Evolutionary conservation across 805 yeast species (phyloP), one percentile per base, ranked within the genome.

Genomic region (Isabelozyma rhagii): DNA sequence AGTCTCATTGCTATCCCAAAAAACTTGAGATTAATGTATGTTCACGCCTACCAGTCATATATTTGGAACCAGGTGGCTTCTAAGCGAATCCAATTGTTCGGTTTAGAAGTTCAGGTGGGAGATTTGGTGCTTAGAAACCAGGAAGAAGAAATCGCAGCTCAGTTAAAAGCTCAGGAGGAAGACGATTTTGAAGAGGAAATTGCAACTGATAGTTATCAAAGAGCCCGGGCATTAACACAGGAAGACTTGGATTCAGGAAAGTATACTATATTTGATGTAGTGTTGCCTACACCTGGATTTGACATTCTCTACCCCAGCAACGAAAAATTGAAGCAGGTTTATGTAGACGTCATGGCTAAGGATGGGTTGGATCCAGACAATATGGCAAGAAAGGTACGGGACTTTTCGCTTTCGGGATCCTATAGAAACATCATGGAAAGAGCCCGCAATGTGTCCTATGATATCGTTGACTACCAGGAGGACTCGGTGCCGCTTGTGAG

Each of bases 231-330:
- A 0, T 76, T 94, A 15, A 88, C 96, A 0, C 75, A 80, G 48
- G 90, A 84, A 50, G 98, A 93, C 51, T 71, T 85, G 21, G 80
- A 73, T 4, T 48, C 72, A 2, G 81, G 81, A 0, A 79, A 76
- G 47, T 88, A 77, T 62, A 67, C 86, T 10, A 86, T 93, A 34
- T 84, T 79, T 61, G 98, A 94, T 66, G 77, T 94, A 28, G 96
- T 96, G 3, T 74, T 94, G 48, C 98, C 99, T n/a, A 82, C 96
- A 0, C 99, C 99, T 2, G 99, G 99, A 0, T 91, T 83, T 64
- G 97, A 91, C 62, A 82, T 94, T n/a, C 62, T 77, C 11, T 94
- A 94, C 62, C 99, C 99, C 6, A 71, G 78, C 9, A 87, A 89
- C 60, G 77, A 75, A 47, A 66, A 77, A 41, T 70, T 89, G 44